Base-by-base conservation (phyloP, 202 grass and related monocot species). In the Setaria italica region DNA sequence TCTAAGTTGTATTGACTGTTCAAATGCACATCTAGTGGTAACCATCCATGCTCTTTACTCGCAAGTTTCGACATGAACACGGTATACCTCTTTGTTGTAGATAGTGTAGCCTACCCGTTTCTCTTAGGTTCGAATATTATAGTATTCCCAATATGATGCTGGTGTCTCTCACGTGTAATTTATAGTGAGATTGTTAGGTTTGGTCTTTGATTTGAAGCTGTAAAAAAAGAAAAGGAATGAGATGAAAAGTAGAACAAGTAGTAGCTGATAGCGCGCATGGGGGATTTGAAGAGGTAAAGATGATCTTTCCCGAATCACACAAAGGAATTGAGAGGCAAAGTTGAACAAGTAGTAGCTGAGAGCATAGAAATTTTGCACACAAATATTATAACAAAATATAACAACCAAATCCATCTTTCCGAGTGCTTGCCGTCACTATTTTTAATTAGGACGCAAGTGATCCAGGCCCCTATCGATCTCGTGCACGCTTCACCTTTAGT, bases 401-500 rank as follows among this genome's bases (percentile, higher is more conserved):
- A 56, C 54, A 1, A 21, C 6, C 7, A 15, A 14, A 74, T 17
- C 7, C 25, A 73, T 34, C 46, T 51, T 74, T 54, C 15, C 7
- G 1, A 29, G 4, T 14, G 4, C 9, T 50, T 48, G 16, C 46
- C 48, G 25, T 53, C 7, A 51, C 5, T 17, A 32, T 53, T 51
- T 19, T 59, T 21, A 21, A 58, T 58, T 34, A 33, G 48, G 47
- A 51, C 7, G 71, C 47, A 74, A 74, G 25, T 54, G 71, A 74
- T 54, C 48, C 67, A 21, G 13, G 11, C 6, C 65, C 7, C 11
- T n/a, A 56, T 68, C 60, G 7, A 25, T 59, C 19, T 66, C 50
- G 54, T 30, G 75, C 77, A 49, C 48, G 78, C 84, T 54, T 71
- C 0, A 37, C 11, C 75, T 79, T 53, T 71, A 41, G 17, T 33